Percentiles rank a stretch among this genome's conserved stretches.
Evolutionary conservation across 306 rosid genomes (phyloP).

Genomic region (Nissolia schottii): DNA sequence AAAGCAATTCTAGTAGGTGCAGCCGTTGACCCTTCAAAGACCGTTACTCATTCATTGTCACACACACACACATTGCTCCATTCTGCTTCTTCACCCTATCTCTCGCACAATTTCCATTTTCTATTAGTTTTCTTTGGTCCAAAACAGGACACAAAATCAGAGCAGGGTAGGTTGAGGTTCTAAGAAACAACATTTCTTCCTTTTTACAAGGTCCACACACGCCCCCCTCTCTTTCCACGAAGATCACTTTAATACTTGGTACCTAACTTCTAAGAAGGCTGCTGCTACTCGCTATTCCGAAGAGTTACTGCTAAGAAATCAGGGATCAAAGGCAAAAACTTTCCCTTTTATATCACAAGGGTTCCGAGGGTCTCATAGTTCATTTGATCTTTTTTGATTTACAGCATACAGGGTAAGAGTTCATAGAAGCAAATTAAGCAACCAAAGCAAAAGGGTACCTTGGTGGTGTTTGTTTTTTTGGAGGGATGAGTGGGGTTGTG

Average conservation of each 20-base stretch:
- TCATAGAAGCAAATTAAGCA: background rate
- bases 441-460: background rate
- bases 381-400: background rate
- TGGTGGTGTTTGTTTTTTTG: background rate
- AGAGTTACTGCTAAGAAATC: no score
- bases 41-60: background rate
- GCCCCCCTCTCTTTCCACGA: slow-evolving; percentile 18
- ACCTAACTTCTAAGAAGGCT: background rate
- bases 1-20: background rate
- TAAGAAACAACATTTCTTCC: background rate
- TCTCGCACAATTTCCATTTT: background rate
- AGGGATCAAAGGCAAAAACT: no score
- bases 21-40: background rate
- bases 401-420: background rate
- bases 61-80: background rate
- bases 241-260: background rate
- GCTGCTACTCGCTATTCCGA: background rate
- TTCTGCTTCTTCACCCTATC: background rate
- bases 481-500: slow-evolving; percentile 18
- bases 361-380: background rate
- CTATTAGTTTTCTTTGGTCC: no score
- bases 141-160: background rate
- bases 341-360: background rate
- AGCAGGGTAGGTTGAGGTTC: background rate
- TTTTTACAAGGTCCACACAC: background rate